phyloP scores from a whole-genome alignment of 306 rosid species.

The Alnus glutinosa region DNA sequence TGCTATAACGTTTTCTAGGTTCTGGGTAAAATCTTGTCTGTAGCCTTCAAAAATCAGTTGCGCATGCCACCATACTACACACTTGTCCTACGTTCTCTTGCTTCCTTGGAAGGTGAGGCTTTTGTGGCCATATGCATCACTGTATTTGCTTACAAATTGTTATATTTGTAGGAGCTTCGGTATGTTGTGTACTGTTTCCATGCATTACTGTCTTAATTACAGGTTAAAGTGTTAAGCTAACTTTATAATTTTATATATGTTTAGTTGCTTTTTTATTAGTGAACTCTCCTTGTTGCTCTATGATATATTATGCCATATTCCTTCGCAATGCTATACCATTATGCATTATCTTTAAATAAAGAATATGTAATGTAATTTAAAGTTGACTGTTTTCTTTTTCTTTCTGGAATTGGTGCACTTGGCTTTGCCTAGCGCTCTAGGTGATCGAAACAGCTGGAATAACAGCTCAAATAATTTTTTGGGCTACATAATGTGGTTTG shows the following conservation, averaged over 20 bases:
- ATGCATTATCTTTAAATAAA: neutral
- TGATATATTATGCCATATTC: neutral
- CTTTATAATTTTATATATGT: neutral
- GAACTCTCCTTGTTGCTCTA: neutral
- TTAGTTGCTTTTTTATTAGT: neutral
- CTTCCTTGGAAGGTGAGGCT: constrained; percentile 85
- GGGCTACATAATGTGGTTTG: neutral
- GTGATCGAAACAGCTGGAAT: neutral
- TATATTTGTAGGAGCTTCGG: constrained; percentile 12
- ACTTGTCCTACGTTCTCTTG: constrained; percentile 83
- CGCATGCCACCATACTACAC: constrained; percentile 98
- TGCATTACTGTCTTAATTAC: neutral
- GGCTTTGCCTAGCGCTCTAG: neutral
- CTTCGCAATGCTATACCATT: neutral
- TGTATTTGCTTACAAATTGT: constrained; percentile 13
- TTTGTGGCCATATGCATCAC: constrained; percentile 14
- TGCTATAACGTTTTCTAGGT: constrained; percentile 55
- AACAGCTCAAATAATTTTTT: neutral
- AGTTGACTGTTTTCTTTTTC: neutral
- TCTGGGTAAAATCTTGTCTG: constrained; percentile 86
- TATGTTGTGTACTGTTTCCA: constrained; percentile 13
- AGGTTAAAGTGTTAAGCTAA: neutral
- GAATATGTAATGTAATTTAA: neutral
- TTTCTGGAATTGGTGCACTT: neutral
- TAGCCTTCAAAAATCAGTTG: constrained; percentile 85